Base-by-base conservation (phyloP, 768 basidiomycete species). In the Ramaria sp. region DNA sequence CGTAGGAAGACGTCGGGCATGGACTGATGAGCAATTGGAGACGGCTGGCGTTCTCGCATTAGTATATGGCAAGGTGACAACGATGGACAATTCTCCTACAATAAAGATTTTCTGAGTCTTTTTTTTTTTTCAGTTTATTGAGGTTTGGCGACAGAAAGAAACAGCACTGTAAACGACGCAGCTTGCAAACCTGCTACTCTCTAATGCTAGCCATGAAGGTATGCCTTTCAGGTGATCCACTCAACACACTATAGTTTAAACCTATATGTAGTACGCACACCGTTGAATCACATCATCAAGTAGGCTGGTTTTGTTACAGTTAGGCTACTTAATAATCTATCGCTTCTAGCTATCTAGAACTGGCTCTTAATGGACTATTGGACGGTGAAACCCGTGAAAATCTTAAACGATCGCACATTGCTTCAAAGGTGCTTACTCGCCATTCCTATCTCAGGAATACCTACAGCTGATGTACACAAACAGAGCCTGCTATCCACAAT, bases 201-300 rank as follows among this genome's bases (percentile, higher is more conserved):
- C 84, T 7, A 90, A 92, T 67, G 88, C 88, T 4, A 85, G 82
- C 60, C 88, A 92, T 64, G 89, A 91, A 75, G 85, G 86, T 80
- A 62, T 50, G 63, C 62, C 17, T 30, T 24, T 19, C 10, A 33
- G 12, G 11, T 46, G 4, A 19, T 47, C 33, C n/a, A 9, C 22
- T 19, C 7, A 12, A 5, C 15, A 30, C n/a, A 20, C 13, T n/a
- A 1, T 33, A 15, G 20, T 20, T 1, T 27, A 47, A 48, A 20
- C 9, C 19, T 17, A 46, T n/a, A 9, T 53, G 7, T 57, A 84
- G 86, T 87, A 4, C 80, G 86, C 24, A 88, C 86, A 3, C 85
- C 87, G 7, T 64, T 88, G 55, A 87, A 89, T 63, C 86, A 89
- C 63, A 90, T 91, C 61, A 90, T 91, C 68, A 90, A 89, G 81